Base-by-base conservation (phyloP, 1,284 basidiomycete species). In the Papiliotrema terrestris region DNA sequence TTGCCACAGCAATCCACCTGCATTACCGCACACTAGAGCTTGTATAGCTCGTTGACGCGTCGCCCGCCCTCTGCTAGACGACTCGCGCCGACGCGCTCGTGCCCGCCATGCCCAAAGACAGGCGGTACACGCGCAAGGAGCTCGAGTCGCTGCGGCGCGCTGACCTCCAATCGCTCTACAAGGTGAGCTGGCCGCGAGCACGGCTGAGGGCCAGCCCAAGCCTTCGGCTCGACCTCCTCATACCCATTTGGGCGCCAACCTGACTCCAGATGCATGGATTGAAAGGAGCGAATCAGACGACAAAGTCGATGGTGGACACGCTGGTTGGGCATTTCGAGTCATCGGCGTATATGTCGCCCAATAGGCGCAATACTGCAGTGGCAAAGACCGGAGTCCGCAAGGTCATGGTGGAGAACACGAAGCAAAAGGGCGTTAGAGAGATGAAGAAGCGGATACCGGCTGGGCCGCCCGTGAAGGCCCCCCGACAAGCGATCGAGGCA, bases 281-380 rank as follows among this genome's bases (percentile, higher is more conserved):
- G 23, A 72, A 70, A 59, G 73, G 73, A 2, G 71, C 73, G 23
- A 75, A 73, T 47, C 66, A 67, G 35, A 68, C 66, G 43, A 67
- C 67, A 0, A 63, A 66, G 11, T 58, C 60, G 9, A 53, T 75
- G 2, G 56, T 72, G 17, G 65, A 72, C 11, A 42, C 52, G 0
- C 63, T 75, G 6, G 56, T 69, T 6, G 51, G 57, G 11, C 66
- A 58, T 52, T 75, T 70, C 29, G 49, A 52, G 17, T 71, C 69
- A 2, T 52, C 69, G 0, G 55, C 52, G 3, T 70, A 65, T 41
- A 45, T 48, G 56, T 17, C 52, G 44, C 46, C 57, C 45, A n/a
- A 49, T 22, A 39, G 54, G 51, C 42, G 20, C 46, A 15, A 53
- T 53, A n/a, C 11, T 5, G 32, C 35, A 9, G 29, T 11, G 13